Evolutionary conservation across 2,329 filamentous ascomycete genomes (phyloP), one percentile per base, ranked within the genome.

Genomic region (Talaromyces islandicus): DNA sequence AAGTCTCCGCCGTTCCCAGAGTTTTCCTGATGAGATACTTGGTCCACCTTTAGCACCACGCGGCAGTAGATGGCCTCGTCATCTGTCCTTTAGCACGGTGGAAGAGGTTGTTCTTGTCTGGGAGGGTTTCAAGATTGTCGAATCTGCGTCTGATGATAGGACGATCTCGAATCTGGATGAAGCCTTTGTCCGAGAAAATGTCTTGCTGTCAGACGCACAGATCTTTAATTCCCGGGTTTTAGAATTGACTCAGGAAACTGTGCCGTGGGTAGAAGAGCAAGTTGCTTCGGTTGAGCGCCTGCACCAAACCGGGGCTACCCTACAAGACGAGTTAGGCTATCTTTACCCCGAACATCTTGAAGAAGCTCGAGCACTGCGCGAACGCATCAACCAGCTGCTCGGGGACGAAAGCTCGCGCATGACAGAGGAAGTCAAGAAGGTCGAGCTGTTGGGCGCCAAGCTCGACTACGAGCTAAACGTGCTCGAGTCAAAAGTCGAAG

Each of bases 391-490:
- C 35, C 88, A 90, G 60, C 77, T 91, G 17, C 75, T 96, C 10
- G 81, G 82, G 0, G 85, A 88, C 54, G 89, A 95, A 74, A 84
- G 87, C 46, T 81, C 82, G 24, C 81, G 83, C 57, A 78, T 96
- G 41, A 84, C 83, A 4, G 90, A 94, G 69, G 83, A 83, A 17
- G 80, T 92, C 62, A 88, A 88, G 71, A 90, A 94, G 64, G 81
- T 97, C 14, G 92, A 96, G 71, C 84, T 88, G 24, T 79, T 95
- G 43, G 86, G 88, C 2, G 91, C 91, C 21, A 92, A 92, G 74
- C 80, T 97, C 59, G 92, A 97, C 69, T 97, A 97, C 73, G 93
- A 97, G 78, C 88, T 97, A 63, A 85, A 88, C 62, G 86, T 87
- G 17, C 78, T 97, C n/a, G 81, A 86, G 54, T 86, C 87, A 54